Evolutionary conservation across 192 early-diverging fungal species (phyloP), one percentile per base, ranked within the genome.

Genomic region (Lobosporangium transversale): DNA sequence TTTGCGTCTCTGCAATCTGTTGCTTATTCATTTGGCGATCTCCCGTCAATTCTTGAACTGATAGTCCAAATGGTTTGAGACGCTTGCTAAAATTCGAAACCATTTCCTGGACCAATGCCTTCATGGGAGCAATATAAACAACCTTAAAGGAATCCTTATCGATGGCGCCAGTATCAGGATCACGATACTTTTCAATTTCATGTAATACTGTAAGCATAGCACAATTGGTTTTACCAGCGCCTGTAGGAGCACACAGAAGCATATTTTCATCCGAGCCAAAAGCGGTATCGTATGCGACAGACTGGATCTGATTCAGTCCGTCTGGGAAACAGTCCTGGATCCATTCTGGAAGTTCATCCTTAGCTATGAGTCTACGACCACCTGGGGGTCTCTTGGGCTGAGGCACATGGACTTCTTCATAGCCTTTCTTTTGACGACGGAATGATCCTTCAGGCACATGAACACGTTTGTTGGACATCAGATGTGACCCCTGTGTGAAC

Each of bases 91-190:
- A 97, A 69, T 95, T 95, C 20, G 90, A 91, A 9, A 97, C 95
- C 93, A 99, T 94, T 87, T 99, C 97, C 44, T 93, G 90, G n/a
- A 98, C 97, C 56, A 99, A 84, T 9, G 97, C 97, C 70, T 99
- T 99, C 97, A 99, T 99, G 17, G 97, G 97, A 14, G 97, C 97
- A 81, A 99, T 91, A 81, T 99, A 99, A 42, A 99, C 94, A 76
- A 99, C 95, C 82, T 99, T 99, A 88, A 99, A 99, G 0, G 75
- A 65, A 67, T 96, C 95, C 42, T 88, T 67, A 40, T 91, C 86
- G 51, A 97, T 89, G 3, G 79, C 60, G n/a, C 93, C 93, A 6
- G 90, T 89, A 7, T 79, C 79, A 6, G 84, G 81, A 55, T 97
- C 84, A 33, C 89, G 85, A 81, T 95, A 85, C 80, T 96, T 90